These are phyloP conservation scores for Diutina rugosa DNA, from an alignment of 1,139 yeast species.

Conservation along the genomic window DNA sequence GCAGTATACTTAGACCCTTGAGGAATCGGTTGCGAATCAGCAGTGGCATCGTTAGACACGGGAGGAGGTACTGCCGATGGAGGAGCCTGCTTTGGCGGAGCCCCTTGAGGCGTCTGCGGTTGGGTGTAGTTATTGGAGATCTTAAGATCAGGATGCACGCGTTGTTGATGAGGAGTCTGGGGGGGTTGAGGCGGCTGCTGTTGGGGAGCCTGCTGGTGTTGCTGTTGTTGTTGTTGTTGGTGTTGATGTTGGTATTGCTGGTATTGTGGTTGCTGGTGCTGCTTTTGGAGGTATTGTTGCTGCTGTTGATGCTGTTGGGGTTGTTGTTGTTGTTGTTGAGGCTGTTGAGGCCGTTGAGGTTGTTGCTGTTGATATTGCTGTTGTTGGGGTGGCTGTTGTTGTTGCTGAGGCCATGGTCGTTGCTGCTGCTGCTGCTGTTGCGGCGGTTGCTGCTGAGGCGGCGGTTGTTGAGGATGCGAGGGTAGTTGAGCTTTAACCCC, in stretches of 20 bases:
- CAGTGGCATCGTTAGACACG: background rate
- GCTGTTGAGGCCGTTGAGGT: background rate
- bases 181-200: background rate
- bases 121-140: constrained; percentile 8
- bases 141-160: constrained; percentile 21
- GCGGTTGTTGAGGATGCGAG: background rate
- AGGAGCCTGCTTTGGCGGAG: background rate
- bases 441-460: background rate
- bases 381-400: background rate
- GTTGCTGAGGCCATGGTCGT: background rate
- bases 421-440: background rate
- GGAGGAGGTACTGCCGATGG: background rate
- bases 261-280: background rate
- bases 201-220: background rate
- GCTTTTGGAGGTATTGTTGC: background rate
- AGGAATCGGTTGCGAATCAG: background rate
- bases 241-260: background rate
- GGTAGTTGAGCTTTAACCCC: background rate
- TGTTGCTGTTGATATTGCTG: background rate
- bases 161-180: background rate
- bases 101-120: background rate
- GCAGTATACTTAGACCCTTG: background rate
- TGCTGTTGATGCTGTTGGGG: background rate
- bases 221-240: background rate
- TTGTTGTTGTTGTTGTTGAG: background rate